Evolutionary conservation across 2,329 filamentous ascomycete genomes (phyloP).

Genomic region (Beauveria rudraprayagi): DNA sequence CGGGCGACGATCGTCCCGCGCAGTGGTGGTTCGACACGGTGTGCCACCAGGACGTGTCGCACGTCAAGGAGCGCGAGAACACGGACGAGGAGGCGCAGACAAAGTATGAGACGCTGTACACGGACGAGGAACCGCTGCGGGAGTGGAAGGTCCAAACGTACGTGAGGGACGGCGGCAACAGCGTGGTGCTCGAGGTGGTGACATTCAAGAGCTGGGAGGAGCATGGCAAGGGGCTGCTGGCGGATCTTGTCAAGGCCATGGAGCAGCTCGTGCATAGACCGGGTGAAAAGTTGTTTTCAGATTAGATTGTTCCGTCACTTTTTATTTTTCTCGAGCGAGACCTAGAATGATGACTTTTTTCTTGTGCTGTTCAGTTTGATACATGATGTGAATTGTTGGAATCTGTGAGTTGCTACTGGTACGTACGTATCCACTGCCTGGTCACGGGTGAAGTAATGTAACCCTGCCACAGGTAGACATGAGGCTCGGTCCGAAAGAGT

Average conservation of each 20-base stretch:
- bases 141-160: conserved; percentile 57
- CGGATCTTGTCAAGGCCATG: conserved; percentile 38
- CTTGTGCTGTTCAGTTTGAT: neutral
- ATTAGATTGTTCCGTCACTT: neutral
- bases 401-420: neutral
- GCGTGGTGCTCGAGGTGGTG: conserved; percentile 49
- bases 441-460: no score
- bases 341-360: no score
- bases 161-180: conserved; percentile 35
- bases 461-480: no score
- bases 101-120: conserved; percentile 45
- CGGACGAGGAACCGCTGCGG: conserved; percentile 46
- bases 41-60: conserved; percentile 52
- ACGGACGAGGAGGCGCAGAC: conserved; percentile 25
- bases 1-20: conserved; percentile 15
- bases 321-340: no score
- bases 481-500: no score
- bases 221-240: conserved; percentile 42
- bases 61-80: conserved; percentile 44
- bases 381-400: neutral
- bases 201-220: conserved; percentile 48
- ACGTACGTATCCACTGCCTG: neutral
- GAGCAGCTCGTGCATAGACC: conserved; percentile 30
- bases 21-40: conserved; percentile 44
- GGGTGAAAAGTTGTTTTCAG: conserved; percentile 16